Base-by-base conservation (phyloP, 495 filamentous ascomycete genomes). In the Penicilliopsis zonata region DNA sequence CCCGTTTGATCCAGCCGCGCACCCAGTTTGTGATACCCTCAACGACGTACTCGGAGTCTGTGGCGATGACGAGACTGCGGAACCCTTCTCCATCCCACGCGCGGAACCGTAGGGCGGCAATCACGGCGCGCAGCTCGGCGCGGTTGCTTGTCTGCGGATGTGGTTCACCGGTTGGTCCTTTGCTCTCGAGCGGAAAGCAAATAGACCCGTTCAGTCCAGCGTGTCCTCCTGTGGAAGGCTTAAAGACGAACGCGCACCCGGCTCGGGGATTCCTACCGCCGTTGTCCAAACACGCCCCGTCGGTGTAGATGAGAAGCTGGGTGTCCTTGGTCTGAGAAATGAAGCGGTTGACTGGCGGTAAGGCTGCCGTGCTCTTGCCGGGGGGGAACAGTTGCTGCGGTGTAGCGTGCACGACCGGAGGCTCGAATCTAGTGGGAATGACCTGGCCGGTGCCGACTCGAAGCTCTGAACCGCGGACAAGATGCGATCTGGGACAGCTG, bases 111-210 rank as follows among this genome's bases (percentile, higher is more conserved):
- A 55, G 31, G 13, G 58, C 61, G 18, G 44, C 60, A 31, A 65
- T 46, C 13, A 57, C 55, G 4, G 59, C 59, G 2, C 61, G 61
- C 4, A 65, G 46, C 35, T 63, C 53, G 16, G 59, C 62, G 0
- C 57, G 44, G 26, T 61, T 57, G 42, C 50, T 62, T 2, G 59
- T 65, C 30, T 42, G 40, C 19, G 30, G 12, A 21, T 44, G 21
- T 9, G 13, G 1, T 21, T 44, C 31, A 29, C 52, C 38, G 34
- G 43, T 39, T 10, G 52, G 46, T 14, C 56, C 41, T 37, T 40
- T 14, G 19, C 33, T 23, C 38, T 47, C 44, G 8, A 51, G 34
- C 16, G n/a, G 19, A 35, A 27, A 30, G 28, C 13, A 13, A 3
- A 30, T 4, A 6, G 3, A 13, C 8, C 13, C 28, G 28, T 6